Evolutionary conservation across 140 eudicot species (phyloP), one percentile per base, ranked within the genome.

Genomic region (Flaveria floridana): DNA sequence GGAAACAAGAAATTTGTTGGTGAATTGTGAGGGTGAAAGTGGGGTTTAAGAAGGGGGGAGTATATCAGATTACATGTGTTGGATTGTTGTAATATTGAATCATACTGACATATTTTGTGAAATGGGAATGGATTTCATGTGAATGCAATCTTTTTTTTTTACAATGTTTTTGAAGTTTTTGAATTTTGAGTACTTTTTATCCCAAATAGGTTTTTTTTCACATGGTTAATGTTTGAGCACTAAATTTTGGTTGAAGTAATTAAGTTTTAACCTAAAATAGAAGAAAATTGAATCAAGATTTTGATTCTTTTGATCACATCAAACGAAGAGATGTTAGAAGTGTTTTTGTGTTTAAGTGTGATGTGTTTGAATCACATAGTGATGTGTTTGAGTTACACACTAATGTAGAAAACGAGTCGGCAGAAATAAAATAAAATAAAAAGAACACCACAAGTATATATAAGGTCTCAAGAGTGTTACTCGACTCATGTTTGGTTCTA

Each of bases 71-170:
- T 61, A 4, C 18, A 20, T 59, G 66, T 25, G 37, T 57, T 21
- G 65, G 34, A 57, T 20, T 57, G 15, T 57, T 20, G n/a, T 57
- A 57, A 20, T 21, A 21, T 55, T 34, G 11, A 0, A 25, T 59
- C 8, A 55, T 55, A 55, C 19, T 34, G 16, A 18, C 25, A 63
- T 15, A 63, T 65, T 65, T 25, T 65, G 25, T 34, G 48, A 34
- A 62, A 1, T 30, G 47, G 44, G 18, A 18, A 34, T 65, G 12
- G n/a, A 65, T 16, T 39, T 7, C 52, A 39, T 65, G 71, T 65
- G 71, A 65, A 18, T n/a, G 15, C 15, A 37, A 65, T 65, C 52
- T 21, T 37, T 65, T n/a, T 37, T n/a, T 65, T 65, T n/a, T 14
- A n/a, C 2, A 39, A 15, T 62, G 13, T 15, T 5, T 21, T 57